Percentiles rank a stretch among this genome's conserved stretches.
Conservation (phyloP, 1,139 yeast species). For the Zygotorulaspora mrakii region DNA sequence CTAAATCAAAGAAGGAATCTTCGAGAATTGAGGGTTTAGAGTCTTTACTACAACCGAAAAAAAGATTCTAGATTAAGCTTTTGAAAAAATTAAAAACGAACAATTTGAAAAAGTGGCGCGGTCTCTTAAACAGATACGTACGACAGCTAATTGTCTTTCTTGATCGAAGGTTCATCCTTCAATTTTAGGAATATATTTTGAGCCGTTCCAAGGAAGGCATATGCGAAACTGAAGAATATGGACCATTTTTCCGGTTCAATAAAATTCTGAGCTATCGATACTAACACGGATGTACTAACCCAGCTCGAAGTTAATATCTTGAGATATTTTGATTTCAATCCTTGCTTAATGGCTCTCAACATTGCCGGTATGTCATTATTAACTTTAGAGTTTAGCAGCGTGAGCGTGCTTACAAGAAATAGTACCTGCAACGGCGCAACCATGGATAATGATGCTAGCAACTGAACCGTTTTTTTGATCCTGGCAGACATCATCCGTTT, state of each 20-base stretch:
- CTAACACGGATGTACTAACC: slow-evolving; percentile 48
- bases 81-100: too few relatives aligned
- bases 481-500: slow-evolving; percentile 35
- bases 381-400: slow-evolving; percentile 40
- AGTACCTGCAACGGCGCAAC: slow-evolving; percentile 63
- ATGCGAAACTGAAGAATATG: slow-evolving; percentile 71
- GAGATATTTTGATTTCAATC: slow-evolving; percentile 48
- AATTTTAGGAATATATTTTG: slow-evolving; percentile 67
- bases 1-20: slow-evolving; percentile 1
- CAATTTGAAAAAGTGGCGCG: too few relatives aligned
- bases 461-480: slow-evolving; percentile 50
- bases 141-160: slow-evolving; percentile 14
- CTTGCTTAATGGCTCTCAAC: slow-evolving; percentile 40
- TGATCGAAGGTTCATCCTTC: slow-evolving; percentile 30
- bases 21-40: not conserved
- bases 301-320: slow-evolving; percentile 55
- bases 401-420: slow-evolving; percentile 55
- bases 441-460: slow-evolving; percentile 55
- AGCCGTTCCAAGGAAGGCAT: slow-evolving; percentile 70
- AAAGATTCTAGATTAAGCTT: too few relatives aligned
- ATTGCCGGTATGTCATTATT: slow-evolving; percentile 33
- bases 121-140: not conserved
- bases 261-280: slow-evolving; percentile 67
- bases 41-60: not conserved
- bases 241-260: slow-evolving; percentile 79